These are phyloP conservation scores for Aspergillus avenaceus DNA, from an alignment of 495 filamentous ascomycete genomes.

Conservation along the genomic window DNA sequence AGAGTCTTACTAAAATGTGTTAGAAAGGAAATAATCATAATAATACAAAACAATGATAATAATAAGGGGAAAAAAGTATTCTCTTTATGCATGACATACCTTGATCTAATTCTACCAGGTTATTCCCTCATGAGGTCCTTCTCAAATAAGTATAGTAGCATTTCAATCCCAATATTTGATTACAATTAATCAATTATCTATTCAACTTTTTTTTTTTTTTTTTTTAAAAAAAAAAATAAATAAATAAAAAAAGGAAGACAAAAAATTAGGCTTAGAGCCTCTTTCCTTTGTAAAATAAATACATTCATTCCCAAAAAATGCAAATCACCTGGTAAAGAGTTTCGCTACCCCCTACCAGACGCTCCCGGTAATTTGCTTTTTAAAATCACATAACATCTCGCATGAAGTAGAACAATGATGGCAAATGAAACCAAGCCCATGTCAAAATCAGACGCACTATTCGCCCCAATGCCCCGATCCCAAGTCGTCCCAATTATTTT, in stretches of 20 bases:
- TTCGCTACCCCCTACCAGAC: not conserved
- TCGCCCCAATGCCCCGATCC: slow-evolving; percentile 44
- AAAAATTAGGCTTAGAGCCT: no score
- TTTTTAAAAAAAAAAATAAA: no score
- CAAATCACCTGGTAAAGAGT: not conserved
- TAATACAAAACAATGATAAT: not conserved
- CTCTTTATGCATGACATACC: no score
- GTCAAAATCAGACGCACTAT: slow-evolving; percentile 39
- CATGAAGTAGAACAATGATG: slow-evolving; percentile 7
- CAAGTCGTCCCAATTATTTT: slow-evolving; percentile 44
- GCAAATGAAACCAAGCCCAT: slow-evolving; percentile 16
- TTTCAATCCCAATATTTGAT: no score
- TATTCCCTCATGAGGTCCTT: no score
- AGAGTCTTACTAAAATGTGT: not conserved
- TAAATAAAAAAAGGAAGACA: no score
- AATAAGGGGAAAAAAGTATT: no score
- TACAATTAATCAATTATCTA: no score
- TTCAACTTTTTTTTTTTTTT: not conserved
- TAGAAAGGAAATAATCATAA: not conserved
- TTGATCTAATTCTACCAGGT: no score
- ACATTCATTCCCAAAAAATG: slow-evolving; percentile 1
- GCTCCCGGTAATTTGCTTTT: not conserved
- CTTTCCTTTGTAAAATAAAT: not conserved
- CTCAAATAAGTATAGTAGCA: no score
- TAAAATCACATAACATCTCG: slow-evolving; percentile 6